phyloP scores from a whole-genome alignment of 768 basidiomycete genomes.

The Austroboletus festivus region DNA sequence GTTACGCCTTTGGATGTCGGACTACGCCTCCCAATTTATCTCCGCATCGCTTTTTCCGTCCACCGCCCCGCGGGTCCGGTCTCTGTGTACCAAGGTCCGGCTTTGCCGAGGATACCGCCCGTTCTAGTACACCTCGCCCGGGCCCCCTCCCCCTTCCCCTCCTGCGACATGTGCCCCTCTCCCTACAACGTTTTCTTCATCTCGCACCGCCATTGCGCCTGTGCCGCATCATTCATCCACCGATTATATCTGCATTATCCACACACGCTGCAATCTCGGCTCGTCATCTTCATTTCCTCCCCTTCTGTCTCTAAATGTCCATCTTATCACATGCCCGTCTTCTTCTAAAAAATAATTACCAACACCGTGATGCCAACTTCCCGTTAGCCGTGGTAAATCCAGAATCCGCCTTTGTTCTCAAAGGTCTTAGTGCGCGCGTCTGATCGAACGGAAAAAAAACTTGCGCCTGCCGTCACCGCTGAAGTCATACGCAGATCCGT shows the following conservation, averaged over 20 bases:
- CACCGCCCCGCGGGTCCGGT: conserved; percentile 29
- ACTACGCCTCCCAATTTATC: conserved; percentile 23
- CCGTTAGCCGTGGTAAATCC: conserved; percentile 9
- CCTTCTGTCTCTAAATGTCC: conserved; percentile 16
- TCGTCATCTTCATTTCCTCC: conserved; percentile 18
- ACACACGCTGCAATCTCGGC: conserved; percentile 28
- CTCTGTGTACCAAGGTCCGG: conserved; percentile 24
- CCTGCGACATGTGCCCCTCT: conserved; percentile 21
- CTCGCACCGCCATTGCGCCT: conserved; percentile 24
- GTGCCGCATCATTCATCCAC: conserved; percentile 20
- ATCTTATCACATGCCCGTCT: conserved; percentile 24
- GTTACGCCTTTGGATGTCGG: conserved; percentile 15
- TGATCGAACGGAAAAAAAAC: conserved; percentile 14
- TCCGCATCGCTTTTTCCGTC: conserved; percentile 15
- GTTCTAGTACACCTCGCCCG: conserved; percentile 9
- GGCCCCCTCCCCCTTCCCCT: too few species aligned
- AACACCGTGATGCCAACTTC: background rate
- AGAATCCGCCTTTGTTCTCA: conserved; percentile 12
- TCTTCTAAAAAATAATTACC: conserved; percentile 9
- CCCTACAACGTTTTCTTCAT: conserved; percentile 35
- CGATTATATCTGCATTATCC: conserved; percentile 21
- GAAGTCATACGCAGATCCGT: conserved; percentile 34
- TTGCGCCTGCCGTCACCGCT: conserved; percentile 22
- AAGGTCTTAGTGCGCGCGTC: conserved; percentile 26
- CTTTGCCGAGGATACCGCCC: conserved; percentile 22